Conservation (phyloP, 305 asterid species). For the Fraxinus floribunda region DNA sequence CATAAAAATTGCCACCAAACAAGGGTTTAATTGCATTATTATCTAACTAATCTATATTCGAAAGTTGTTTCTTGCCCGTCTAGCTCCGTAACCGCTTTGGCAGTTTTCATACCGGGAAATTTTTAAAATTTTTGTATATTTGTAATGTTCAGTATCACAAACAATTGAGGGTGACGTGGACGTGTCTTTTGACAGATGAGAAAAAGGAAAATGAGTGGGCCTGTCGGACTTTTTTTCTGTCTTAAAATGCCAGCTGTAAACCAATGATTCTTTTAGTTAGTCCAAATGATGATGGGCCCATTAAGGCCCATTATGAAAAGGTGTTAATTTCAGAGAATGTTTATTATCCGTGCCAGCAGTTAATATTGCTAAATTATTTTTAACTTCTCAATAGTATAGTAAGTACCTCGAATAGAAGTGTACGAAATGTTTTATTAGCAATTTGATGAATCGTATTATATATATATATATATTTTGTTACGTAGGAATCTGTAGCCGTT, state of each 20-base stretch:
- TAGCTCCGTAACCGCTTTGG: background rate
- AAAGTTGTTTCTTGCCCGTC: background rate
- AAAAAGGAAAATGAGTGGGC: constrained; percentile 16
- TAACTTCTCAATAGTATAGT: no score
- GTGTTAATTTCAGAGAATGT: background rate
- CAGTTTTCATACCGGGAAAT: background rate
- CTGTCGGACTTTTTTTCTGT: constrained; percentile 13
- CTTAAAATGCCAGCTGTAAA: constrained; percentile 45
- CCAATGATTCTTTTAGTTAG: constrained; percentile 36
- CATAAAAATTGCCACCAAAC: no score
- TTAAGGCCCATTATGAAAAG: background rate
- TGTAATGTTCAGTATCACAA: background rate
- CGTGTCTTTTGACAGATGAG: background rate
- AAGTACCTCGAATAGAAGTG: no score
- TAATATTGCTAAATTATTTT: background rate
- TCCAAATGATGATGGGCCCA: constrained; percentile 23
- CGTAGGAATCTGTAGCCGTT: no score
- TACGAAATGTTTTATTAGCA: no score
- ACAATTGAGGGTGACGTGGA: constrained; percentile 12
- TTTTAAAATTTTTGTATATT: background rate
- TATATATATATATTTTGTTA: no score
- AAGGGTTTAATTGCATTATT: no score
- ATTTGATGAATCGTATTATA: no score
- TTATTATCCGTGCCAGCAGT: background rate
- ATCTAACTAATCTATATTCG: no score